phyloP scores from a whole-genome alignment of 2,329 filamentous ascomycete species.

The Dactylellina haptotyla region DNA sequence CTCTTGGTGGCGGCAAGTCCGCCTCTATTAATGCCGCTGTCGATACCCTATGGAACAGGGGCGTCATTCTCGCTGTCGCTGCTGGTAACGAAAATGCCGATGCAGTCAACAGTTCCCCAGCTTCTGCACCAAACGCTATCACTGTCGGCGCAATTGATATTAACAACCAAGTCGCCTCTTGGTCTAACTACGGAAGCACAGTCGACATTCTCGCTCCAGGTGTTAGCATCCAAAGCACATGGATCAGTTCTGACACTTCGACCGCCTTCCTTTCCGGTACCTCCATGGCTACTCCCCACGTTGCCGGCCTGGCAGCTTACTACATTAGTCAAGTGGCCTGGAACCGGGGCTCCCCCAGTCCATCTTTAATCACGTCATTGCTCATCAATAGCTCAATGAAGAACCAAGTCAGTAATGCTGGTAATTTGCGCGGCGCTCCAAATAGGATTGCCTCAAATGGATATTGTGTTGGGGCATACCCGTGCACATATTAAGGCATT shows the following conservation, averaged over 20 bases:
- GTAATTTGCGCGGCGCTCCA: too few species aligned
- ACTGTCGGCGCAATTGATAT: constrained; percentile 62
- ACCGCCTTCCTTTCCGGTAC: constrained; percentile 66
- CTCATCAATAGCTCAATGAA: too few species aligned
- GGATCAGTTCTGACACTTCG: constrained; percentile 63
- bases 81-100: constrained; percentile 59
- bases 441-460: too few species aligned
- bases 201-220: constrained; percentile 71
- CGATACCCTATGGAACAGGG: constrained; percentile 59
- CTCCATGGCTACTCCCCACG: constrained; percentile 67
- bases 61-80: constrained; percentile 62
- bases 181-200: constrained; percentile 61
- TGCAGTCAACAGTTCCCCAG: constrained; percentile 59
- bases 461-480: too few species aligned
- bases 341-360: too few species aligned
- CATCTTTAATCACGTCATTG: too few species aligned
- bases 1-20: constrained; percentile 60
- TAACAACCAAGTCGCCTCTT: constrained; percentile 60
- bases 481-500: too few species aligned
- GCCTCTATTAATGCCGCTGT: constrained; percentile 62
- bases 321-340: too few species aligned
- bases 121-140: constrained; percentile 61
- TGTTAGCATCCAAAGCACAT: constrained; percentile 66
- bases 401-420: too few species aligned
- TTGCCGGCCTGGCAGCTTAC: constrained; percentile 68